Conservation (phyloP, 441 rosid species). For the Pelargonium australe region DNA sequence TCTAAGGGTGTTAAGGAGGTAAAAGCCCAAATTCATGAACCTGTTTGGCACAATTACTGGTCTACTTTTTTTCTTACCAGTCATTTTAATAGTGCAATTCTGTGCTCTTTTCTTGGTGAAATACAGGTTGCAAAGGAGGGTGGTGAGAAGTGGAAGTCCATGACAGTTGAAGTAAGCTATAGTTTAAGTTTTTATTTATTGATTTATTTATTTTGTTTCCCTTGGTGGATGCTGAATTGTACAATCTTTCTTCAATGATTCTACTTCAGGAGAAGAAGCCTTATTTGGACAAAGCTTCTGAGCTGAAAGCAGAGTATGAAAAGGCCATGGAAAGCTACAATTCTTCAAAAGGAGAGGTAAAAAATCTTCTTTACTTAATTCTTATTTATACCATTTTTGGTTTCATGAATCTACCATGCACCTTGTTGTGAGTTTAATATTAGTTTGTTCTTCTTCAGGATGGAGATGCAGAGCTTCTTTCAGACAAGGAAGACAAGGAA, state of each 20-base stretch:
- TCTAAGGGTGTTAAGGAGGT: conserved; percentile 51
- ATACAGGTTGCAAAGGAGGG: conserved; percentile 68
- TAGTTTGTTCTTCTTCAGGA: conserved; percentile 27
- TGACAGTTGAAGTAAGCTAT: conserved; percentile 68
- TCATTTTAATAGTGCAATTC: neutral
- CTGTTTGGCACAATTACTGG: neutral
- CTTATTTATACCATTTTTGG: neutral
- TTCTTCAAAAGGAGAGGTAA: conserved; percentile 39
- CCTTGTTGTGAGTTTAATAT: neutral
- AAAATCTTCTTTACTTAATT: conserved; percentile 14
- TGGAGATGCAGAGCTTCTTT: conserved; percentile 21
- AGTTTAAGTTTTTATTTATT: too few species aligned
- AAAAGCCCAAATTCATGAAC: neutral
- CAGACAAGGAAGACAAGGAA: conserved; percentile 32
- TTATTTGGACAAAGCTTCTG: conserved; percentile 61
- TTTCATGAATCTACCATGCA: neutral
- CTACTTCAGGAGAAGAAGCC: conserved; percentile 62
- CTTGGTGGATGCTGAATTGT: neutral
- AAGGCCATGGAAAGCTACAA: conserved; percentile 37
- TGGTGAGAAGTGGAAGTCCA: conserved; percentile 82
- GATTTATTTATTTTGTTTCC: too few species aligned
- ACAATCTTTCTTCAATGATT: neutral
- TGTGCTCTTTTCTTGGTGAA: neutral
- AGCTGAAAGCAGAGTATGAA: conserved; percentile 55
- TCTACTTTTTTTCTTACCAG: neutral